Base-by-base conservation (phyloP, 305 asterid genomes). In the Fraxinus ornus region DNA sequence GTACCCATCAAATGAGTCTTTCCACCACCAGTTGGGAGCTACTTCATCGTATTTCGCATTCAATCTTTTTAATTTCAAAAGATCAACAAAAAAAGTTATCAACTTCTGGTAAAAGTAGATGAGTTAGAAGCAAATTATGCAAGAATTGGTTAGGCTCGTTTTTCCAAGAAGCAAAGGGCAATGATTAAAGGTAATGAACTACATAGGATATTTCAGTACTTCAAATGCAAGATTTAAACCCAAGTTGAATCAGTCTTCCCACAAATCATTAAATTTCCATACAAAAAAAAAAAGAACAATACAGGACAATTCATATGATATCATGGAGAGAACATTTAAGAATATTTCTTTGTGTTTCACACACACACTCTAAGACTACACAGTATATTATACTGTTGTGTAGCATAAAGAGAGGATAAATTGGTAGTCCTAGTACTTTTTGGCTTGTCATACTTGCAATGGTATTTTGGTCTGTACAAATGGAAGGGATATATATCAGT, bases 391-490 rank as follows among this genome's bases (percentile, higher is more conserved):
- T 21, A 66, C 78, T 78, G 71, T 22, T 26, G 64, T 75, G 76
- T 39, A 49, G 62, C 62, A 49, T 17, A 1, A 15, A 49, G 62
- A 21, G 7, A 15, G 62, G 21, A 49, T 49, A 15, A 49, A 49
- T 4, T 49, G 62, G 62, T 17, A 49, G 62, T 49, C 21, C 62
- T n/a, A 60, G 80, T 75, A 66, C 47, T 5, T 39, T 49, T 79
- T 52, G 5, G 22, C 28, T 47, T 52, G 49, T 60, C 15, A 49
- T 44, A 5, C 70, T 62, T 74, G 75, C 8, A 79, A 72, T 70
- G 83, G 78, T 82, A 78, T 77, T 64, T 68, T 73, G 82, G 82
- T 82, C 22, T 82, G 82, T 82, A 64, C 66, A 78, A 17, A 76
- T 41, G 62, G 21, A 49, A 49, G 62, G 62, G 62, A 49, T 17